These are phyloP conservation scores for Xerocomus brunneocitrinus DNA, from an alignment of 768 basidiomycete species.

Conservation along the genomic window DNA sequence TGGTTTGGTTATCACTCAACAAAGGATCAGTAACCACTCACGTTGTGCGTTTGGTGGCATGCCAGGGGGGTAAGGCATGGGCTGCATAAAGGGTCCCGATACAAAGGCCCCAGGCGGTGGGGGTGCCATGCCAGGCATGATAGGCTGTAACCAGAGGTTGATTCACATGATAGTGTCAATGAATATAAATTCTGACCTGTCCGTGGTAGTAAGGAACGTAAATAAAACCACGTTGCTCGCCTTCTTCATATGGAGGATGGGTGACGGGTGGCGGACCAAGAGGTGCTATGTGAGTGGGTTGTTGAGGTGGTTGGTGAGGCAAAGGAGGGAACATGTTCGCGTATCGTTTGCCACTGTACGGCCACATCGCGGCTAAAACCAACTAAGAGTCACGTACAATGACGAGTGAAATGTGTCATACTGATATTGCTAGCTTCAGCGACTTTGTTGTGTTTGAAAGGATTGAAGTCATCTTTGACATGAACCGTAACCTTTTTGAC, in stretches of 20 bases:
- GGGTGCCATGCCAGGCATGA: slow-evolving; percentile 83
- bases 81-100: slow-evolving; percentile 78
- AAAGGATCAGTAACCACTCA: slow-evolving; percentile 6
- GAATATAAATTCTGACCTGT: slow-evolving; percentile 42
- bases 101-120: slow-evolving; percentile 79
- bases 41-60: slow-evolving; percentile 74
- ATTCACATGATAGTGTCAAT: neutral
- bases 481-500: slow-evolving; percentile 78
- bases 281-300: slow-evolving; percentile 61
- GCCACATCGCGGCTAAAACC: slow-evolving; percentile 68
- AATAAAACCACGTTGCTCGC: slow-evolving; percentile 56
- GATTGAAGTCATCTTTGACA: slow-evolving; percentile 96
- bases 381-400: neutral
- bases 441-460: slow-evolving; percentile 86
- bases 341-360: slow-evolving; percentile 87
- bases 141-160: slow-evolving; percentile 43
- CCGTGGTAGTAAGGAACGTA: slow-evolving; percentile 83
- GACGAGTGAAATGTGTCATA: slow-evolving; percentile 38
- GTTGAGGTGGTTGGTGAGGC: slow-evolving; percentile 56
- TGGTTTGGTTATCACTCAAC: slow-evolving; percentile 3
- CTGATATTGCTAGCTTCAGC: slow-evolving; percentile 68
- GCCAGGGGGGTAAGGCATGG: slow-evolving; percentile 74
- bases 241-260: slow-evolving; percentile 78
- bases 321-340: slow-evolving; percentile 67
- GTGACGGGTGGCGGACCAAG: slow-evolving; percentile 66